Evolutionary conservation across 2,329 filamentous ascomycete genomes (phyloP), one percentile per base, ranked within the genome.

Genomic region (Beauveria sp.): DNA sequence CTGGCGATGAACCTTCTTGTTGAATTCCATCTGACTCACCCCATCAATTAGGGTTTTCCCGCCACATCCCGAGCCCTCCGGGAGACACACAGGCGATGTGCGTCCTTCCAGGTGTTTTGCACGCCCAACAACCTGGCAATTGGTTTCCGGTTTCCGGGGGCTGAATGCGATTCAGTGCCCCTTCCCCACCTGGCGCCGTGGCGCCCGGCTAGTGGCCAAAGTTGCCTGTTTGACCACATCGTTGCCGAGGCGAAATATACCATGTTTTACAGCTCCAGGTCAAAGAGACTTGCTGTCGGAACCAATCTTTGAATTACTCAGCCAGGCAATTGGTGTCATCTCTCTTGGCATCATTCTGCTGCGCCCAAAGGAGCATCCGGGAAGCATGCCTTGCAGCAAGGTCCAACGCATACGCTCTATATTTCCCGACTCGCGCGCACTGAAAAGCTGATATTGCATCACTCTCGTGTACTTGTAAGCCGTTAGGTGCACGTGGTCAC

Each of bases 131-230:
- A 49, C 16, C 20, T n/a, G 16, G 45, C 8, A 49, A 20, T 20
- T n/a, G 9, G 45, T 14, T 26, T 58, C 45, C 56, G 46, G 46
- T 24, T 28, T 47, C 45, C 52, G 57, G 57, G 57, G 47, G 57
- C 57, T 59, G 40, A 54, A 52, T 46, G 49, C 49, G 40, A 60
- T 26, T 46, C 58, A 22, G 49, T 51, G 45, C n/a, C 40, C 24
- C 3, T 40, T 20, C 20, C 30, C 49, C 38, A 46, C 47, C 38
- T n/a, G 16, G 26, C 26, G 24, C 20, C 47, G 24, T n/a, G 20
- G 26, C 26, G 38, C 20, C n/a, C 28, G 46, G 12, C 34, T 34
- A 30, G 18, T 46, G 40, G 26, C 34, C 30, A 22, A 10, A 26
- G n/a, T 24, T 34, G 42, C 20, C 20, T 38, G 12, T 43, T 38